Evolutionary conservation across 768 basidiomycete species (phyloP), one percentile per base, ranked within the genome.

Genomic region (Daedaleopsis nitida): DNA sequence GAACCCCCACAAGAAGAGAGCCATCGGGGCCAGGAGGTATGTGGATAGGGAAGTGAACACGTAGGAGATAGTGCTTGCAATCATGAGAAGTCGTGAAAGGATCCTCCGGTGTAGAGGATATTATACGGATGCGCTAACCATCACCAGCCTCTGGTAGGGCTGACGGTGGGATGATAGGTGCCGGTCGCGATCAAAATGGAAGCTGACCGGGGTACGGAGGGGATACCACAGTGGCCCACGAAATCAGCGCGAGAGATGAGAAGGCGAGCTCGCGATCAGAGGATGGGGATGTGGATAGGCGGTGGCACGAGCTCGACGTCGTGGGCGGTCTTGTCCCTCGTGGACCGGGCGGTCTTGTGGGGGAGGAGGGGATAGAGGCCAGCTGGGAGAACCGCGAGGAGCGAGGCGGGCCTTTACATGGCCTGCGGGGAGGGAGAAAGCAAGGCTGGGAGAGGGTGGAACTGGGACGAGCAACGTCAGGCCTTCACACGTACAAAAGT

Each of bases 1-100:
- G 24, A 59, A 59, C 21, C 53, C 62, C 58, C 58, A 59, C 16
- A 54, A 10, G 23, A 64, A 50, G 37, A 64, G 12, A 24, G 50
- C 58, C 62, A 64, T 59, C 21, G 42, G 62, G 19, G 37, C 47
- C 16, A 56, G 7, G 48, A 48, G 17, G 10, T 16, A 35, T 44
- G 38, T 32, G 27, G 27, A 32, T 13, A 44, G 39, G 52, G 24
- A 57, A 47, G 11, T 12, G 43, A 12, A 34, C 12, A 5, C 44
- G 45, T 35, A 24, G 19, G 37, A 27, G 14, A 27, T 19, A 12
- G 5, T 13, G 32, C 17, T 34, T 16, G n/a, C 12, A 43, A 32
- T 57, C 56, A 62, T 62, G 51, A 57, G 52, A 50, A 45, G 57
- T 55, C 56, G 52, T 55, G 34, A 50, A 23, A 21, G 5, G 39